A percentile compares a stretch with the other conserved stretches of the same genome.
phyloP scores from a whole-genome alignment of 176 grass and related monocot species.

The Phoenix roebelenii region DNA sequence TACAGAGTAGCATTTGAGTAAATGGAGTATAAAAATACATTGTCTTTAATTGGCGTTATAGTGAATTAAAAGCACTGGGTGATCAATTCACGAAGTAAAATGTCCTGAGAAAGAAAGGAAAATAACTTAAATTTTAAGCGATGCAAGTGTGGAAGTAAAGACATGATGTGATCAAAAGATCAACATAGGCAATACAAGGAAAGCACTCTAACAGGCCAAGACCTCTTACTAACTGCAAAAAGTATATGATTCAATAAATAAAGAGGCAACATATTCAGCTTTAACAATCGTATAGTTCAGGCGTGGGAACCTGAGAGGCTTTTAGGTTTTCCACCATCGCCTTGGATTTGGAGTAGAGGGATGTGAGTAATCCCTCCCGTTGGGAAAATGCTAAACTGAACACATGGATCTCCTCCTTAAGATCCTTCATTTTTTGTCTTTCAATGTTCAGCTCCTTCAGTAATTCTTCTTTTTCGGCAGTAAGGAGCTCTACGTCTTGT shows the following conservation, averaged over 20 bases:
- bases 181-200: not conserved
- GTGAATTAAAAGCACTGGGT: too few species aligned
- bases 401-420: conserved; percentile 58
- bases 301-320: conserved; percentile 23
- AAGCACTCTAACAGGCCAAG: conserved; percentile 1
- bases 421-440: conserved; percentile 38
- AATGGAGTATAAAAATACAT: too few species aligned
- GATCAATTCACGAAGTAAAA: too few species aligned
- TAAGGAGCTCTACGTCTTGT: conserved; percentile 23
- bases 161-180: not conserved
- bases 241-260: not conserved
- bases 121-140: too few species aligned
- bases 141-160: not conserved
- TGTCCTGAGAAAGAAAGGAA: too few species aligned
- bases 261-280: not conserved
- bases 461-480: conserved; percentile 36
- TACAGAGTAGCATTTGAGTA: too few species aligned
- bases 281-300: conserved; percentile 11
- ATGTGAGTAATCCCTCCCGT: conserved; percentile 46
- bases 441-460: conserved; percentile 31
- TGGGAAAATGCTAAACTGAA: conserved; percentile 45
- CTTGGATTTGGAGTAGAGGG: conserved; percentile 66
- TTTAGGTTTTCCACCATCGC: conserved; percentile 62
- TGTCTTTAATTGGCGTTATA: too few species aligned
- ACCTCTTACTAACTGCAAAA: conserved; percentile 13